Evolutionary conservation across 495 filamentous ascomycete species (phyloP), one percentile per base, ranked within the genome.

Genomic region (Tuber magnatum): DNA sequence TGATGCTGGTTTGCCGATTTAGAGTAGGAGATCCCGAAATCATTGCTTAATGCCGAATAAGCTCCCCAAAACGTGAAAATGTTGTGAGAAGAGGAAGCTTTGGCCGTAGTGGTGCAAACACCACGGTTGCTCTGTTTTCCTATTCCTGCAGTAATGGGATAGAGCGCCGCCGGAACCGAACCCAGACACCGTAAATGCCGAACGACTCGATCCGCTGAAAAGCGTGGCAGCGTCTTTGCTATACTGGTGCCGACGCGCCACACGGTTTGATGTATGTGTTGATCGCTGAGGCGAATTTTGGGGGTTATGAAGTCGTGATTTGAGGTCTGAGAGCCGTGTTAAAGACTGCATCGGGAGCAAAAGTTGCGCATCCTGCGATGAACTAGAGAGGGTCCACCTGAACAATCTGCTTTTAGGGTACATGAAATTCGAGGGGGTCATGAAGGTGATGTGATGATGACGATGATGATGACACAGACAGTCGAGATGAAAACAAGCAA

Each of bases 401-500:
- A 65, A 65, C 28, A 35, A 35, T 65, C 14, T 35, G 28, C 28
- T 35, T 35, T 65, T 35, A 7, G 28, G 28, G 28, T 35, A 65
- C 56, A 65, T 65, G 28, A 2, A 12, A 35, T 65, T 65, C 14
- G n/a, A 35, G 4, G 9, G 32, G 28, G 5, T 20, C 18, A 35
- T 32, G 56, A 35, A 35, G 56, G 4, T 61, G 56, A 12, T n/a
- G n/a, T 32, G 10, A 6, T 61, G 56, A 32, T 51, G 48, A 51
- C 32, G 56, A 12, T 32, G 10, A 6, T 61, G 56, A 32, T 51
- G 48, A 51, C 48, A 51, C 48, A 0, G 24, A 10, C 48, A 51
- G 24, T 51, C n/a, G 56, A 14, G 68, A 43, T 70, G 74, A 70
- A 39, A 48, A 35, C 28, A 43, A 72, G 73, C 38, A 69, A 46